These are phyloP conservation scores for Neonectria sp. DNA, from an alignment of 2,329 filamentous ascomycete genomes.

Conservation along the genomic window DNA sequence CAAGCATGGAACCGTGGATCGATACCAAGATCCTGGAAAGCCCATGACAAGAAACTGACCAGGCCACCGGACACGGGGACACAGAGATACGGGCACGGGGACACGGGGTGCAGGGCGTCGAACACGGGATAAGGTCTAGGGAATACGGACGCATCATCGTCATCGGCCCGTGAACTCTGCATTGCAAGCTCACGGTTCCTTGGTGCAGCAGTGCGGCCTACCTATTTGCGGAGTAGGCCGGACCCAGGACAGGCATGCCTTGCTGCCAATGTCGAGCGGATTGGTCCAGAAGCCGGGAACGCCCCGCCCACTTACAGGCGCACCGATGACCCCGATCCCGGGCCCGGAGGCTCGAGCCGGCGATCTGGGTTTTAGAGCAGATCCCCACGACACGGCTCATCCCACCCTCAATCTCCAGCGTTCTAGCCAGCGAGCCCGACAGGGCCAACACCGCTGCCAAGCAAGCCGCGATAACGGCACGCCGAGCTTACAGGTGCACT, in stretches of 20 bases:
- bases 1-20: slow-evolving; percentile 15
- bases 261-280: slow-evolving; percentile 7
- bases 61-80: slow-evolving; percentile 1
- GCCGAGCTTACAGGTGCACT: slow-evolving; percentile 3
- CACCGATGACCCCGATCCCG: slow-evolving; percentile 42
- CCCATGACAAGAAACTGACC: slow-evolving; percentile 14
- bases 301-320: slow-evolving; percentile 18
- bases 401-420: neutral
- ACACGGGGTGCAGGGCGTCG: neutral
- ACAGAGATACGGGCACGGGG: neutral
- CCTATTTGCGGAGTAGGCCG: neutral
- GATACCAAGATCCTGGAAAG: slow-evolving; percentile 14
- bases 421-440: neutral
- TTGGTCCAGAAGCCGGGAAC: slow-evolving; percentile 18
- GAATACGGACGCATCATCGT: neutral
- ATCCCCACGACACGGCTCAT: slow-evolving; percentile 14
- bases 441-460: slow-evolving; percentile 11
- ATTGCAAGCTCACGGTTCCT: slow-evolving; percentile 17
- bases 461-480: slow-evolving; percentile 22
- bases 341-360: slow-evolving; percentile 34
- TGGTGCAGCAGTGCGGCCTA: slow-evolving; percentile 5
- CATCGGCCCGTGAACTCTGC: slow-evolving; percentile 21
- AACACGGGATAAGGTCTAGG: slow-evolving; percentile 2
- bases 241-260: slow-evolving; percentile 8
- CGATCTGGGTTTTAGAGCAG: slow-evolving; percentile 42